Evolutionary conservation across 352 stramenopile species (phyloP), one percentile per base, ranked within the genome.

Genomic region (Phytophthora tubulina): DNA sequence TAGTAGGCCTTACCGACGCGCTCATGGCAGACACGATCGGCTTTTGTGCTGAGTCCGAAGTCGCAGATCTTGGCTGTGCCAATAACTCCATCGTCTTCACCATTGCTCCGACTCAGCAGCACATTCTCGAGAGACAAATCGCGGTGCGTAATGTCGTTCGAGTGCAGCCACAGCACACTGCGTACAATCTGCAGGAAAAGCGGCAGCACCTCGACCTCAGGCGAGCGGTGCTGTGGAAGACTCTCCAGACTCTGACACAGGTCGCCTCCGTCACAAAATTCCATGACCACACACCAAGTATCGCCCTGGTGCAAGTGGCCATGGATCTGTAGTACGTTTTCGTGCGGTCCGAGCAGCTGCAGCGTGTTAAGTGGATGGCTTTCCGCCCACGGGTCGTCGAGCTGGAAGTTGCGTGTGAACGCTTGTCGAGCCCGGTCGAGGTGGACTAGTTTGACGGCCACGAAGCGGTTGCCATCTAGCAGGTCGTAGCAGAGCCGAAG

Each of bases 101-200:
- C 21, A 27, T 27, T 27, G 0, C 21, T 27, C 21, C 21, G 21
- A 27, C 21, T 27, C 21, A 46, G 15, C 2, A 89, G 53, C 42
- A 89, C 72, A 57, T 89, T 89, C 67, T 89, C 80, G 8, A 86
- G 57, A 32, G 80, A 88, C 39, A 88, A 27, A 63, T 88, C 80
- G 38, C 80, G 80, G 50, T 88, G 80, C 0, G 80, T 78, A 31
- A 88, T 78, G n/a, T 65, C 71, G 48, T 86, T 41, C 31, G 57
- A n/a, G 57, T 85, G 79, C 39, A 80, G 27, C 55, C 77, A 82
- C 13, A 61, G 61, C 14, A 90, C 67, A 4, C 78, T 73, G 0
- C 54, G 13, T 0, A 50, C 69, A 30, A 86, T 57, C 52, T 88
- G 74, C 3, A 27, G 36, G 54, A 79, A 83, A 42, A 64, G 68